Evolutionary conservation across 2,329 filamentous ascomycete species (phyloP), one percentile per base, ranked within the genome.

Genomic region (Colletotrichum paranaense): DNA sequence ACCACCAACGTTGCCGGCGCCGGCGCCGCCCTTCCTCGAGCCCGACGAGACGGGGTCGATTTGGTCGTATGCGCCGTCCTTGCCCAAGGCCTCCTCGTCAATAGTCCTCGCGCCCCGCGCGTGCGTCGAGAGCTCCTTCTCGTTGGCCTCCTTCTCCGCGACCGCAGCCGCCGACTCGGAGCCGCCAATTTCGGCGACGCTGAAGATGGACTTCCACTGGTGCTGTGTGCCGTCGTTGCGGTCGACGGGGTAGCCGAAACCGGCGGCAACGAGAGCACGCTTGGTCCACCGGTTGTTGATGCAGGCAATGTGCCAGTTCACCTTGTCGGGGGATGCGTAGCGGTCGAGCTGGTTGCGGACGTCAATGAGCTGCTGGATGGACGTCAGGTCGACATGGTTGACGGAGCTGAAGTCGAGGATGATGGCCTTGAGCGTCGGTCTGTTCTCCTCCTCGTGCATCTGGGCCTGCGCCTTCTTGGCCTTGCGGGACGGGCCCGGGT

Each of bases 231-330:
- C 87, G 72, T 86, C 87, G 68, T 82, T 84, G 19, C 46, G 46
- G 16, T 74, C 75, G 1, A 91, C 90, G 2, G 95, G 95, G 80
- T 93, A 95, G 1, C 96, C 96, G 79, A 98, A 98, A 14, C 96
- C 96, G 28, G 93, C 96, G 2, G 94, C 91, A 4, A 92, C 93
- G 56, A 98, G 91, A 5, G 94, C 95, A 38, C 95, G 93, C 86
- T 98, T 98, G 28, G 95, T 96, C 96, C 96, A 98, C 70, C 94
- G 90, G 86, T 97, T 98, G 84, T 92, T 95, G 85, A 98, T 93
- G 83, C 92, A 93, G n/a, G 95, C 94, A 75, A 98, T 92, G 83
- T 98, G 97, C 95, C 96, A 98, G 81, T 98, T 95, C 5, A 98
- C 95, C 2, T 88, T 87, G 24, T 95, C 91, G 0, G 96, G 96